Evolutionary conservation across 75 land plant species (phyloP).

Genomic region (Azolla pinnata): DNA sequence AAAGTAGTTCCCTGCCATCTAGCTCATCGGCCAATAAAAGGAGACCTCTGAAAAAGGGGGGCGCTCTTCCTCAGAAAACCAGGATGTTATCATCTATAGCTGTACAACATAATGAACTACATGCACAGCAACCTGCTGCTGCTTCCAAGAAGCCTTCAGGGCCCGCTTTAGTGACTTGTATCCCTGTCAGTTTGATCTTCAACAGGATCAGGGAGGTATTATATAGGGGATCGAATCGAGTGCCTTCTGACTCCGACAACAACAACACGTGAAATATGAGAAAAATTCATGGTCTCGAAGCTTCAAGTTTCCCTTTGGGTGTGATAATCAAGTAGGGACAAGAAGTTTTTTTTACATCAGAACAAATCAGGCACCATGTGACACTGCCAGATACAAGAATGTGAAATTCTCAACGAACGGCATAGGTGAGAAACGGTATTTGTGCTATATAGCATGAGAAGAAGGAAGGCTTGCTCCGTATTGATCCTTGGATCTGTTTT

Average conservation of each 20-base stretch:
- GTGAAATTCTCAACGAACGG: no score
- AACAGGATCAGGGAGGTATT: slow-evolving; percentile 40
- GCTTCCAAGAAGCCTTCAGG: slow-evolving; percentile 13
- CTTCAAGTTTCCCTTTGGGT: no score
- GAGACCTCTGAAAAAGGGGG: slow-evolving; percentile 33
- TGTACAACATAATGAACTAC: slow-evolving; percentile 18
- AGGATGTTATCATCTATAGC: slow-evolving; percentile 63
- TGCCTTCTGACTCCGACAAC: neutral
- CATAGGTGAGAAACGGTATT: no score
- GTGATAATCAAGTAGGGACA: no score
- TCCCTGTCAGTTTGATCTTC: slow-evolving; percentile 62
- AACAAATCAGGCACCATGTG: no score
- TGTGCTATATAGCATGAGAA: no score
- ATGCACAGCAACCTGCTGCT: neutral
- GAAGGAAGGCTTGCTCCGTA: no score
- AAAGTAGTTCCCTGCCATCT: slow-evolving; percentile 5
- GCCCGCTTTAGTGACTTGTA: slow-evolving; percentile 47
- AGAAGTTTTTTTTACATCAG: no score
- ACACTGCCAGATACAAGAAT: no score
- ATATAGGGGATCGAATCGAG: neutral
- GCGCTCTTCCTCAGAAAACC: slow-evolving; percentile 43
- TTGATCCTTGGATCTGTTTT: no score
- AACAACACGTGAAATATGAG: no score
- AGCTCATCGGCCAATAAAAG: slow-evolving; percentile 20
- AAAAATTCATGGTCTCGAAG: no score